Base-by-base conservation (phyloP, 1,284 basidiomycete species). In the Pseudozyma flocculosa region DNA sequence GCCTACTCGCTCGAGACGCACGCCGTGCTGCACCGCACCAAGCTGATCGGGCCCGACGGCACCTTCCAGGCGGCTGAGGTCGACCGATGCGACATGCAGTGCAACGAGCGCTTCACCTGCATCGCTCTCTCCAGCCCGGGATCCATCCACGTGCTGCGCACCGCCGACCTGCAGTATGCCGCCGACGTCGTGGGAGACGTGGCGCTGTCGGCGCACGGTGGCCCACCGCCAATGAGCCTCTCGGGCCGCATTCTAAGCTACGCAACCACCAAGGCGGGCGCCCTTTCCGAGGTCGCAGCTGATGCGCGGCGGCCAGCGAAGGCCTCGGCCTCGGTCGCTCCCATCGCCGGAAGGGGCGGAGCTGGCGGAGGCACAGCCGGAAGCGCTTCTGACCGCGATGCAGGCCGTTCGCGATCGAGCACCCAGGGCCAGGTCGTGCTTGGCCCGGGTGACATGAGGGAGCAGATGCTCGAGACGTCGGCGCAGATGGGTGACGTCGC, bases 391-490 rank as follows among this genome's bases (percentile, higher is more conserved):
- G 32, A 13, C 32, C 36, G 36, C 36, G 36, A 37, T 37, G 38
- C 11, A 5, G 38, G 18, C 21, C 38, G 38, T 3, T 21, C 38
- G n/a, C 38, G 38, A 4, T 40, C 38, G 11, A 19, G 14, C 38
- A 40, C 38, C 18, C 21, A 21, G n/a, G 19, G 38, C 21, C 38
- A 40, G 18, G 21, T 8, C 18, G 11, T 21, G n/a, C 19, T 21
- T 4, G 21, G 61, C 11, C 45, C 59, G 10, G 56, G 50, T 4
- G 61, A 64, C 42, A 52, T 60, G 53, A 56, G 61, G n/a, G 61
- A 64, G 40, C 59, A 60, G 29, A 34, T 64, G 21, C 50, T 64
- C 34, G 61, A 64, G 40, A 64, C 61, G 11, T 64, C 61, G 13
- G 53, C 61, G 0, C 53, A 64, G 10, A 48, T 64, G 2, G 57